Percentiles rank a stretch among this genome's conserved stretches.
Conservation (phyloP, 169 alveolate species). For the Plasmodium cynomolgi region DNA sequence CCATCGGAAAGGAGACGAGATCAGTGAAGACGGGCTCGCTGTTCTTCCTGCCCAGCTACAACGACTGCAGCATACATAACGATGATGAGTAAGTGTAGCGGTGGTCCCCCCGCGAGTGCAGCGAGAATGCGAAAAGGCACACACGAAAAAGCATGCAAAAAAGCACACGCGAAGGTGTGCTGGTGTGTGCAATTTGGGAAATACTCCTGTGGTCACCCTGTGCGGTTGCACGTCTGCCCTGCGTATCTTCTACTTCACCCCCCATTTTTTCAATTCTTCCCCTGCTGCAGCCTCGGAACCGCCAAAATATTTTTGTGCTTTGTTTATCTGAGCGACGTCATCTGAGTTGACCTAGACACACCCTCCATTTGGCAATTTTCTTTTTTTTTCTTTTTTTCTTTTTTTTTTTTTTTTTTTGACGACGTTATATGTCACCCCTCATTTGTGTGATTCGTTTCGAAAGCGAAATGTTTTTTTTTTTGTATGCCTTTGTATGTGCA, state of each 20-base stretch:
- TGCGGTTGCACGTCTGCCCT: neutral
- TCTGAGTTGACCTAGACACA: neutral
- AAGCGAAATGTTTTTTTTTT: neutral
- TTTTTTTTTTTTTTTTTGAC: neutral
- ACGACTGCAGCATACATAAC: constrained; percentile 59
- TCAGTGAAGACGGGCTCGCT: constrained; percentile 55
- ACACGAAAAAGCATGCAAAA: too few species aligned
- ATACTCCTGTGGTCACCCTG: neutral
- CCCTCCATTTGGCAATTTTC: neutral
- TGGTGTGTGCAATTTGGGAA: neutral
- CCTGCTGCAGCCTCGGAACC: constrained; percentile 48
- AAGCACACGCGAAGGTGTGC: too few species aligned
- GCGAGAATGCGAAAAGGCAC: too few species aligned
- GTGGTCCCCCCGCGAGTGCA: neutral
- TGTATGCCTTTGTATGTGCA: neutral
- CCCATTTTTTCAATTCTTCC: neutral
- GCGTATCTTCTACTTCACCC: neutral
- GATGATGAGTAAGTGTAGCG: constrained; percentile 47
- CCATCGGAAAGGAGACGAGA: constrained; percentile 63
- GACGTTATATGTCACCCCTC: neutral
- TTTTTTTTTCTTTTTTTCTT: constrained; percentile 13
- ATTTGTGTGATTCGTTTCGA: neutral
- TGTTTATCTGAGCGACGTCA: constrained; percentile 18
- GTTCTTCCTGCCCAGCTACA: constrained; percentile 63
- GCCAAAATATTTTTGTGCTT: constrained; percentile 68